These are phyloP conservation scores for Cymodocea nodosa DNA, from an alignment of 116 monocot genomes.

Conservation along the genomic window DNA sequence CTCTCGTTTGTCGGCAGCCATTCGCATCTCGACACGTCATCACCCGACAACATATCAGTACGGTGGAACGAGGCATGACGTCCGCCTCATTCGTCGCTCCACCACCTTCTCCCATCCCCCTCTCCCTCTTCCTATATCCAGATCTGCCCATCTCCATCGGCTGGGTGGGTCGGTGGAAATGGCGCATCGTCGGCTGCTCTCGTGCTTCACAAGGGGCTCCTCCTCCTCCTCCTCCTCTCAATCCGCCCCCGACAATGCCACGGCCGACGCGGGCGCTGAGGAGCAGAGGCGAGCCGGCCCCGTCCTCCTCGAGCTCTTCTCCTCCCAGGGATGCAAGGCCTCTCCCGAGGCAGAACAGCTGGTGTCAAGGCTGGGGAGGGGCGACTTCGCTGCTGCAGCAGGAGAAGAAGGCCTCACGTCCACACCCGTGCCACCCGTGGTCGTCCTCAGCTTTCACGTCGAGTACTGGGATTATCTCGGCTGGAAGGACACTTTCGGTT, in stretches of 20 bases:
- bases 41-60: too few species aligned
- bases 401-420: too few species aligned
- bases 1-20: too few species aligned
- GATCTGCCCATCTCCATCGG: not conserved
- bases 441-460: conserved; percentile 70
- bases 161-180: conserved; percentile 8
- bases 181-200: conserved; percentile 69
- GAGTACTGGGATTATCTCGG: conserved; percentile 94
- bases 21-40: too few species aligned
- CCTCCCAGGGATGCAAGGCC: conserved; percentile 77
- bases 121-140: not conserved
- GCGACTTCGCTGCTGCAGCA: conserved; percentile 15
- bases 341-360: conserved; percentile 83
- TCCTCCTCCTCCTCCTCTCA: conserved; percentile 3
- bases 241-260: conserved; percentile 10
- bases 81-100: not conserved
- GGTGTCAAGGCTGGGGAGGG: conserved; percentile 40
- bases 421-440: conserved; percentile 23
- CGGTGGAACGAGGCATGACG: too few species aligned
- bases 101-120: conserved; percentile 9
- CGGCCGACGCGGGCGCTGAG: conserved; percentile 35
- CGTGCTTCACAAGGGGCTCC: conserved; percentile 62
- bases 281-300: conserved; percentile 51
- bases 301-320: conserved; percentile 80
- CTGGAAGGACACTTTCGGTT: conserved; percentile 95